Percentiles rank a stretch among this genome's conserved stretches.
phyloP scores from a whole-genome alignment of 306 rosid species.

The Luffa aegyptiaca region DNA sequence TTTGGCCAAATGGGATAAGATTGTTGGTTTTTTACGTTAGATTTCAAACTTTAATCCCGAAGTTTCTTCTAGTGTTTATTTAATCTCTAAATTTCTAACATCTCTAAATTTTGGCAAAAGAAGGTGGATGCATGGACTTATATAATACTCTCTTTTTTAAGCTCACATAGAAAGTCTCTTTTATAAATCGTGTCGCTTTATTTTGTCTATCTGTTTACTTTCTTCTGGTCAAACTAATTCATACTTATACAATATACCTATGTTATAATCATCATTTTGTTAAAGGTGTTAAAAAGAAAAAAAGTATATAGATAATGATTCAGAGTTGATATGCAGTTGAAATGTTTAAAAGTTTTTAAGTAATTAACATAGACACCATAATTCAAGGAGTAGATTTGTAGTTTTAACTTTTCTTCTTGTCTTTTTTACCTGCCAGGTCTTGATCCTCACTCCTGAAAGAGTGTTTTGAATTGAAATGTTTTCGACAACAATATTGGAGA shows the following conservation, averaged over 20 bases:
- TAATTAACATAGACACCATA: not conserved
- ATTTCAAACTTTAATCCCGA: no score
- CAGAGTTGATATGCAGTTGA: not conserved
- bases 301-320: not conserved
- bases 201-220: not conserved
- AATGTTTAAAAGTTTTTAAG: not conserved
- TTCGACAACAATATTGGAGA: slow-evolving; percentile 58
- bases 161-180: not conserved
- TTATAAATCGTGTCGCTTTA: not conserved
- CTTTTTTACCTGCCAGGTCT: slow-evolving; percentile 85
- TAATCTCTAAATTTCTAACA: no score
- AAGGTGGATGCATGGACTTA: not conserved
- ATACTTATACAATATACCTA: not conserved
- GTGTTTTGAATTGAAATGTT: slow-evolving; percentile 62
- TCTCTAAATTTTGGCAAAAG: no score
- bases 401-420: not conserved
- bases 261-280: not conserved
- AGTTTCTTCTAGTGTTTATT: no score
- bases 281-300: no score
- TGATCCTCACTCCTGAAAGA: slow-evolving; percentile 76
- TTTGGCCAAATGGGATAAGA: no score
- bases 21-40: no score
- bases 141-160: not conserved
- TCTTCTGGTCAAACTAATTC: not conserved
- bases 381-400: not conserved